Base-by-base conservation (phyloP, 495 filamentous ascomycete genomes). In the Aspergillus steynii region DNA sequence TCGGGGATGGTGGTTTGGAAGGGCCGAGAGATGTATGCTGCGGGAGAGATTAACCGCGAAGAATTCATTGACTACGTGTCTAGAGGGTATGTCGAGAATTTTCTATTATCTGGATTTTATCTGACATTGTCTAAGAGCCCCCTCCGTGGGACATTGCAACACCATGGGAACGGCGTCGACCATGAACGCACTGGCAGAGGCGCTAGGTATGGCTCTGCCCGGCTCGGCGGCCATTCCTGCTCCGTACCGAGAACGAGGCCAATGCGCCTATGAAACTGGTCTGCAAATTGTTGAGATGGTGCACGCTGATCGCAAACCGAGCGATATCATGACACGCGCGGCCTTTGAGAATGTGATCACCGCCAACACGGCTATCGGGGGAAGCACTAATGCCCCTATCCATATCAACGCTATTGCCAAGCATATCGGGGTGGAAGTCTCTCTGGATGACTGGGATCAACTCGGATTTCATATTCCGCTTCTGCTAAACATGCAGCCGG, bases 81-180 rank as follows among this genome's bases (percentile, higher is more conserved):
- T 1, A 71, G 74, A 60, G 79, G 80, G 74, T 79, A 68, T 62
- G 75, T 69, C 5, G 3, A 32, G 9, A 29, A 6, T 37, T 20
- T 46, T 25, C 50, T 3, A 29, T n/a, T 46, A n/a, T 50, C 52
- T 1, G 15, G 50, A 32, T 15, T 5, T 15, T 50, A 3, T 6
- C 46, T 53, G 57, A 65, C 71, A 50, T 5, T 47, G 15, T 54
- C 20, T 49, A 25, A 80, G 78, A 34, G 77, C 80, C 9, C 81
- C 81, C 4, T 83, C 80, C 8, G 81, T 72, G 20, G 82, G 82
- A 29, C 80, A 83, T 54, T 85, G 82, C 63, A 84, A 84, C 58
- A 84, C 81, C 9, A 84, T 85, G 82, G 82, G 82, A 52, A 85
- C 82, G 25, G 82, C 82, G 15, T 84, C 81, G 5, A 85, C 82